Evolutionary conservation across 202 grass and related monocot species (phyloP), one percentile per base, ranked within the genome.

Genomic region (Tripidium arundinaceum): DNA sequence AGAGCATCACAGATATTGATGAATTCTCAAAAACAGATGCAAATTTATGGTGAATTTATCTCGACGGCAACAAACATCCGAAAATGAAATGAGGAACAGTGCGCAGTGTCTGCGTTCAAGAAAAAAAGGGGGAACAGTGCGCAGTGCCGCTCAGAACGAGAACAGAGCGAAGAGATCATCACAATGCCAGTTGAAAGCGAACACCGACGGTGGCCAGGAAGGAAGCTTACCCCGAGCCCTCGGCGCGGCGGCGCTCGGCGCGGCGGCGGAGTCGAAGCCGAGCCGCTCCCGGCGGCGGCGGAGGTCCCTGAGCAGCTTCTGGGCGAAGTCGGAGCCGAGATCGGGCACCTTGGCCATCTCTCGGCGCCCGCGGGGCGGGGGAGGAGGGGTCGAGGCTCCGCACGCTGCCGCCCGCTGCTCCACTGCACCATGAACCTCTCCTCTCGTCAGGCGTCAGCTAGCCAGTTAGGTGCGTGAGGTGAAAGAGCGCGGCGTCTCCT

Each of bases 261-360:
- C 2, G 81, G 47, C 55, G 68, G 19, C 5, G 84, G 94, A 88
- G 29, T 86, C 54, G 8, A 84, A 91, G 18, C 96, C 92, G 66
- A 99, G 88, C 78, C 77, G 86, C 80, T 95, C 87, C 76, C 93
- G 90, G 70, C 96, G 86, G 0, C 77, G 68, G 72, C 92, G 87
- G 78, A 99, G 89, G 85, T 99, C 96, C 63, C 77, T 85, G 60
- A 99, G 79, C 79, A 99, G 70, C 74, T 96, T 99, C 86, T 99
- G 90, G 4, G 96, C 68, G 42, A 99, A 99, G 79, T 99, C 96
- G 4, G 96, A 90, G 79, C 79, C 82, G n/a, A 94, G 87, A 73
- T 94, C 89, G 62, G 92, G 92, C 63, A 81, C 87, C 83, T 29
- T 91, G 68, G 86, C 86, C 89, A 92, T 91, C 15, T 67, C 80